phyloP scores from a whole-genome alignment of 805 yeast genomes.

The Starmerella ratchasimensis region DNA sequence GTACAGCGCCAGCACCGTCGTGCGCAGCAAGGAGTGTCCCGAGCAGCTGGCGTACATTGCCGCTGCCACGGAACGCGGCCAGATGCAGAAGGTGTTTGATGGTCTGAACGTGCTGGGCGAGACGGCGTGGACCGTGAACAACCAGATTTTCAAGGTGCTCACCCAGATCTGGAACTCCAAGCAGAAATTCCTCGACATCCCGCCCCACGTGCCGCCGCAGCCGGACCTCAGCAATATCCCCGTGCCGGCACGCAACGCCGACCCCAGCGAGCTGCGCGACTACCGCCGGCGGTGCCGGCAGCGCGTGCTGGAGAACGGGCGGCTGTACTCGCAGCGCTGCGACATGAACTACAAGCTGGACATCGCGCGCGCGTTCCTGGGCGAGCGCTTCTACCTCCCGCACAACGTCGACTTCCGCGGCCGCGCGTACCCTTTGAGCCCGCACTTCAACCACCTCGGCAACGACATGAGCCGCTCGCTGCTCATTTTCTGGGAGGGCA shows the following conservation, averaged over 20 bases:
- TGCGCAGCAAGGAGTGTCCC: slow-evolving; percentile 71
- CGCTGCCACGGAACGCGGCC: slow-evolving; percentile 63
- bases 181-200: slow-evolving; percentile 55
- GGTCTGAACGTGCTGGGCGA: slow-evolving; percentile 78
- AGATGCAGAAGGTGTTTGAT: slow-evolving; percentile 50
- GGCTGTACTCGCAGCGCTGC: slow-evolving; percentile 76
- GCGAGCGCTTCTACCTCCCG: slow-evolving; percentile 47
- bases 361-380: slow-evolving; percentile 81
- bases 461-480: slow-evolving; percentile 47
- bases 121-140: slow-evolving; percentile 88
- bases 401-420: slow-evolving; percentile 54
- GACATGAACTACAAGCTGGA: slow-evolving; percentile 87
- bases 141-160: slow-evolving; percentile 50
- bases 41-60: slow-evolving; percentile 81
- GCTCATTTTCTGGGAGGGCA: slow-evolving; percentile 47
- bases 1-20: slow-evolving; percentile 45
- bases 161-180: slow-evolving; percentile 82
- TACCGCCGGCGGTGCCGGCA: slow-evolving; percentile 53
- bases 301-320: slow-evolving; percentile 45
- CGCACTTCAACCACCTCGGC: slow-evolving; percentile 51
- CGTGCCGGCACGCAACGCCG: slow-evolving; percentile 50
- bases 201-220: slow-evolving; percentile 33
- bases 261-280: slow-evolving; percentile 54
- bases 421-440: slow-evolving; percentile 50
- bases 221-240: slow-evolving; percentile 36